Evolutionary conservation across 1,139 yeast genomes (phyloP).

Genomic region (Wickerhamomyces sp.): DNA sequence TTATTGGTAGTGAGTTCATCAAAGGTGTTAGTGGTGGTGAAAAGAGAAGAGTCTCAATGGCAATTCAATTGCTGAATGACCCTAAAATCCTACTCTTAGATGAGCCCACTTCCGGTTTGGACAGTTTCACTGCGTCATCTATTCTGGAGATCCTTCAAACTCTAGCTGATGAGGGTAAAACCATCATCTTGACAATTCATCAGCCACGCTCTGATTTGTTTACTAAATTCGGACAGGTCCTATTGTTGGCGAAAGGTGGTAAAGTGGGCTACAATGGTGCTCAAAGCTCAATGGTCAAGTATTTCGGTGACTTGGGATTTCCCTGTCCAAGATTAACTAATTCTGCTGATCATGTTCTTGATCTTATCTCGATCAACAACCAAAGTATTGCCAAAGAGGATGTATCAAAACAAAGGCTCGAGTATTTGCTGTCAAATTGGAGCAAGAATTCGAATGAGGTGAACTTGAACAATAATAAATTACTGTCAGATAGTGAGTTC

Average conservation of each 20-base stretch:
- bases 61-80: constrained; percentile 65
- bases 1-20: constrained; percentile 65
- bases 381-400: constrained; percentile 33
- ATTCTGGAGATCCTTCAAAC: constrained; percentile 57
- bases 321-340: constrained; percentile 56
- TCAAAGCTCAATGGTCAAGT: constrained; percentile 35
- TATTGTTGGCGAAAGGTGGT: constrained; percentile 66
- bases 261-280: constrained; percentile 57
- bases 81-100: constrained; percentile 74
- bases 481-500: constrained; percentile 7
- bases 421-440: constrained; percentile 27
- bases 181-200: constrained; percentile 75
- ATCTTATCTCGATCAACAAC: constrained; percentile 46
- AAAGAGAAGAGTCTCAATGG: constrained; percentile 76
- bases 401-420: constrained; percentile 32
- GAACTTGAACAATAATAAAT: neutral
- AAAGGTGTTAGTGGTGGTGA: constrained; percentile 90
- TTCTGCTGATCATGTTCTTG: constrained; percentile 70
- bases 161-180: constrained; percentile 61
- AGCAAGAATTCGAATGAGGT: neutral
- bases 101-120: constrained; percentile 88
- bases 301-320: constrained; percentile 44
- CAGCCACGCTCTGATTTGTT: constrained; percentile 79
- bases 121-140: constrained; percentile 72
- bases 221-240: constrained; percentile 57